Evolutionary conservation across 164 flowering plant species (phyloP), one percentile per base, ranked within the genome.

Genomic region (Nymphaea thermarum): DNA sequence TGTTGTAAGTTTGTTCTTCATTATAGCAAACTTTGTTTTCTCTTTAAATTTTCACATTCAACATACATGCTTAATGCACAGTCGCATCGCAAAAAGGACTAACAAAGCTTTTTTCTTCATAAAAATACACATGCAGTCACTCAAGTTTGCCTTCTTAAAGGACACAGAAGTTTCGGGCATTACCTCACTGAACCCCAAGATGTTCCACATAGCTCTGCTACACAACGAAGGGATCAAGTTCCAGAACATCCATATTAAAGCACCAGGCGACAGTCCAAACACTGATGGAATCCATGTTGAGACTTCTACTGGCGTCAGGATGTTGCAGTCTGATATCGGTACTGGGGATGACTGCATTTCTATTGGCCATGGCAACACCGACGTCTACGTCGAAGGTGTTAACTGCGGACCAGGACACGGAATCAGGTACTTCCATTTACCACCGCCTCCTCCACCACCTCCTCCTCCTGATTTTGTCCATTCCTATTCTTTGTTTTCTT

Each of bases 201-300:
- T 78, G 18, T 81, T 82, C 68, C 84, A 86, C 70, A 44, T 77
- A 6, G 44, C 41, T 12, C 42, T 72, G 55, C 5, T 10, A 18
- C 43, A 70, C 16, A 68, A 79, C 67, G 65, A 65, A 16, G 67
- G 72, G 74, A 44, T 82, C 4, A 66, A 70, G 41, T 17, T 71
- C 5, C 65, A 67, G 12, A 64, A 66, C 41, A 12, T 82, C 60
- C 60, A 45, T 10, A 63, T 88, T 6, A 63, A 42, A 16, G 87
- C 90, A 4, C 90, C 93, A 0, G 82, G 11, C 0, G 74, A 71
- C 11, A 83, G 87, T 79, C 83, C 44, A 3, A 80, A 80, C 80
- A 80, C 81, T 3, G 83, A 78, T 45, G 81, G 81, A 2, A 70
- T 80, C 63, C 81, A 80, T 59, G 11, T 67, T 3, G 41, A 76